Percentiles rank a stretch among this genome's conserved stretches.
phyloP scores from a whole-genome alignment of 164 flowering plant species.

The Umbilicus rupestris region DNA sequence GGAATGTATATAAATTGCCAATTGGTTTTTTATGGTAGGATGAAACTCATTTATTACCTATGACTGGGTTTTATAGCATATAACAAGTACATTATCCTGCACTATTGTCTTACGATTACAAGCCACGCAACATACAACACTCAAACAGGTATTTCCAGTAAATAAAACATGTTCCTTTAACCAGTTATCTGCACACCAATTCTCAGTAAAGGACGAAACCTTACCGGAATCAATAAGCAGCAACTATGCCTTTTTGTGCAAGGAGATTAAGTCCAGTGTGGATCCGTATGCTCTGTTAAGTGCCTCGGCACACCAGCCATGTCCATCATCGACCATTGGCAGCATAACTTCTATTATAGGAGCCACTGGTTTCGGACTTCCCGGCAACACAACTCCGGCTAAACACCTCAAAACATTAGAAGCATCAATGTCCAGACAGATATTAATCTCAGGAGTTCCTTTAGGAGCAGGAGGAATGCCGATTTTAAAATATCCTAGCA shows the following conservation, averaged over 20 bases:
- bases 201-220: too few relatives aligned
- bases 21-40: too few relatives aligned
- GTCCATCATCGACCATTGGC: slow-evolving; percentile 93
- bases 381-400: slow-evolving; percentile 56
- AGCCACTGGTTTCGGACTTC: slow-evolving; percentile 24
- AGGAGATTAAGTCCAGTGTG: slow-evolving; percentile 36
- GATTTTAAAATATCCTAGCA: slow-evolving; percentile 71
- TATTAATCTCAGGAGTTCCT: slow-evolving; percentile 66
- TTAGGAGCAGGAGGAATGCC: slow-evolving; percentile 75
- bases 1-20: too few relatives aligned
- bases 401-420: slow-evolving; percentile 60
- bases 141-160: too few relatives aligned
- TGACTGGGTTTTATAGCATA: too few relatives aligned
- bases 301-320: slow-evolving; percentile 92
- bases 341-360: slow-evolving; percentile 76
- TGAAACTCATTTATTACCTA: too few relatives aligned
- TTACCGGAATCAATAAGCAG: too few relatives aligned
- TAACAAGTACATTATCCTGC: too few relatives aligned
- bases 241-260: slow-evolving; percentile 1
- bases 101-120: too few relatives aligned
- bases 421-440: slow-evolving; percentile 90
- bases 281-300: slow-evolving; percentile 46
- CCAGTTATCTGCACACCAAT: too few relatives aligned
- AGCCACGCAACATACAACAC: too few relatives aligned
- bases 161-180: too few relatives aligned